These are phyloP conservation scores for Prunus campanulata DNA, from an alignment of 306 rosid species.

Conservation along the genomic window DNA sequence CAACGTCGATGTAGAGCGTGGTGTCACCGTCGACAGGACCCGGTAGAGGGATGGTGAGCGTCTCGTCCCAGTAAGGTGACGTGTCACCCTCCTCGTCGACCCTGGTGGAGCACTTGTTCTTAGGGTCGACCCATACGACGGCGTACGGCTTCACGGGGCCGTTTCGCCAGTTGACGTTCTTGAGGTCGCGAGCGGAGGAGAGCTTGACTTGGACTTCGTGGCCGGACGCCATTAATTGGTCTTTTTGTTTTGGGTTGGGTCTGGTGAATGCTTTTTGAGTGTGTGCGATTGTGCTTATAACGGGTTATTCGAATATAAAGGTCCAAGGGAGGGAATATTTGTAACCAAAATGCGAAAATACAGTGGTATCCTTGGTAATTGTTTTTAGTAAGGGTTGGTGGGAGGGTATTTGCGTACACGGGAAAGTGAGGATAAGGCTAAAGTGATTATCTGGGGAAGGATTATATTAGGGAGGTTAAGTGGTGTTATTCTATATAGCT, in stretches of 20 bases:
- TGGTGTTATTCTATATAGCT: neutral
- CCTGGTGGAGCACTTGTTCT: constrained; percentile 39
- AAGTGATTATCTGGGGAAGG: neutral
- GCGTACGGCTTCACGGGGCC: constrained; percentile 67
- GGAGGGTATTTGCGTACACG: constrained; percentile 5
- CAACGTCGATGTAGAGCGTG: constrained; percentile 57
- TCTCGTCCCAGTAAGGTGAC: constrained; percentile 65
- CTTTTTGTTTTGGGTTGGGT: neutral
- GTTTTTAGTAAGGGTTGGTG: no score
- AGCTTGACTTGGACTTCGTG: constrained; percentile 59
- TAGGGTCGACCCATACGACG: constrained; percentile 81
- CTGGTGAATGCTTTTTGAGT: neutral
- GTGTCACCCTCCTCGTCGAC: constrained; percentile 63
- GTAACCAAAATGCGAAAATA: neutral
- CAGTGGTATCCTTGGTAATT: neutral
- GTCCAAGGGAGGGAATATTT: no score
- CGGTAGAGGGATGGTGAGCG: constrained; percentile 46
- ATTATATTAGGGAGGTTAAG: neutral
- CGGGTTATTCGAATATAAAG: neutral
- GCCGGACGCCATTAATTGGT: constrained; percentile 49
- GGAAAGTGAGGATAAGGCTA: neutral
- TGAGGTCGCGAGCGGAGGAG: constrained; percentile 52
- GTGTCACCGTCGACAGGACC: constrained; percentile 51
- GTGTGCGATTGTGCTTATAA: no score
- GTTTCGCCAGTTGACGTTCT: constrained; percentile 89